A percentile compares a stretch with the other conserved stretches of the same genome.
phyloP scores from a whole-genome alignment of 1,284 basidiomycete species.

The Heterobasidion irregulare region DNA sequence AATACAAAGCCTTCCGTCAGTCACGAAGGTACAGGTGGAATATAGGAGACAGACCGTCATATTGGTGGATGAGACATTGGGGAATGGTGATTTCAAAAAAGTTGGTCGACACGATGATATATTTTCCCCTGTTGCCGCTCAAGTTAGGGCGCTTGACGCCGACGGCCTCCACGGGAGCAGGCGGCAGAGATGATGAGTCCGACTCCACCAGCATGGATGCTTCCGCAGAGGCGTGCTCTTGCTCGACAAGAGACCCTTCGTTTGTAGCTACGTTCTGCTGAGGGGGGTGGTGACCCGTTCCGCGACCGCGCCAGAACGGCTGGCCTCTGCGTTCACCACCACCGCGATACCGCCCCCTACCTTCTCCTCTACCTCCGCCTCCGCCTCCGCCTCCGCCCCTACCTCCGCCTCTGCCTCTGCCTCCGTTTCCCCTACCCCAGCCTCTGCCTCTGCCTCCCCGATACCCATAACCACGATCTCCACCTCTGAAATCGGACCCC shows the following conservation, averaged over 20 bases:
- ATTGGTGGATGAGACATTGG: background rate
- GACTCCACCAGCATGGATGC: conserved; percentile 13
- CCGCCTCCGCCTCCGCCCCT: no score
- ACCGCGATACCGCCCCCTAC: no score
- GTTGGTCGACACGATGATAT: background rate
- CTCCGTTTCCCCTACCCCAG: no score
- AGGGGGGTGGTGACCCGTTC: no score
- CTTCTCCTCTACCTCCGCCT: no score
- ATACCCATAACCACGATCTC: no score
- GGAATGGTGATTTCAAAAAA: background rate
- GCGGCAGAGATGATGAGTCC: conserved; percentile 10
- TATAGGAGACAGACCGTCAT: background rate
- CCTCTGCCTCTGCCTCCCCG: no score
- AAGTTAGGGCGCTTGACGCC: background rate
- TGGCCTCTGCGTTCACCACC: no score
- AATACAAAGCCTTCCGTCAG: background rate
- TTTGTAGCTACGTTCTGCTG: no score
- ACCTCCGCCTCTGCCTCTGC: no score
- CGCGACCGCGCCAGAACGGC: no score
- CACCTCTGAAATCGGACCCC: no score
- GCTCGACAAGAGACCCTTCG: background rate
- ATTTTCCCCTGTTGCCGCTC: background rate
- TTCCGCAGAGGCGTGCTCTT: conserved; percentile 21
- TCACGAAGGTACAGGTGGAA: background rate
- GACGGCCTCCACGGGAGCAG: background rate